Percentiles rank a stretch among this genome's conserved stretches.
Evolutionary conservation across 306 rosid genomes (phyloP).

Genomic region (Chamaecrista fasciculata): DNA sequence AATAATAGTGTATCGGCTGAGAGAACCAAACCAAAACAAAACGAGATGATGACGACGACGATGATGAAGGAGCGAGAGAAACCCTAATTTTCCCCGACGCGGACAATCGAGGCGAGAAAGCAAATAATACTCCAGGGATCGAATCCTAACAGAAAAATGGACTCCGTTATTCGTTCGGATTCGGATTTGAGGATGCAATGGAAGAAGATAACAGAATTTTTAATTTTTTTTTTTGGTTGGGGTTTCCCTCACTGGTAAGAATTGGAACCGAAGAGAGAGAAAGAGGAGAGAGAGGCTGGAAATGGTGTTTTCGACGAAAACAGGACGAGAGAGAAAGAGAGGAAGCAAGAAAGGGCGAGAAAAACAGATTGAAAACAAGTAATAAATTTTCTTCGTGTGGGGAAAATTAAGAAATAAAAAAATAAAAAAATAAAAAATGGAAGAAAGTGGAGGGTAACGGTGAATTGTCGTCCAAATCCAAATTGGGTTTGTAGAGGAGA

Average conservation of each 20-base stretch:
- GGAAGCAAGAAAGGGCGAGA: conserved; percentile 10
- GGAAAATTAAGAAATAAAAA: neutral
- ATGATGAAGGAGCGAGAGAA: conserved; percentile 11
- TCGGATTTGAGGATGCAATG: neutral
- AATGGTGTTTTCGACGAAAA: conserved; percentile 40
- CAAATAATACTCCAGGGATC: conserved; percentile 33
- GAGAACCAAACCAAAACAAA: conserved; percentile 6
- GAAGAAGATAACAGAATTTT: neutral
- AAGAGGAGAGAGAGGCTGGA: conserved; percentile 38
- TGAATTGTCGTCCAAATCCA: conserved; percentile 37
- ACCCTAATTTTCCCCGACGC: conserved; percentile 40
- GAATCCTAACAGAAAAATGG: conserved; percentile 35
- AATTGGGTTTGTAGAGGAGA: too few relatives aligned
- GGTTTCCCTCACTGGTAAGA: conserved; percentile 33
- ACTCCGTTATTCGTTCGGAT: neutral
- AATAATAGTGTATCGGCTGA: neutral
- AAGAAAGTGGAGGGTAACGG: conserved; percentile 24
- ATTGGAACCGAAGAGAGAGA: conserved; percentile 52
- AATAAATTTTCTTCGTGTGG: neutral
- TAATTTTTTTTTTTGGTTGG: neutral
- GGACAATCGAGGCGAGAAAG: conserved; percentile 37
- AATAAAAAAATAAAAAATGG: neutral
- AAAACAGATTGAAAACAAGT: conserved; percentile 8
- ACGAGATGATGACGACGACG: conserved; percentile 27
- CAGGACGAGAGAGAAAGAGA: neutral